Conservation (phyloP, 164 flowering plant genomes). For the Kingdonia uniflora region DNA sequence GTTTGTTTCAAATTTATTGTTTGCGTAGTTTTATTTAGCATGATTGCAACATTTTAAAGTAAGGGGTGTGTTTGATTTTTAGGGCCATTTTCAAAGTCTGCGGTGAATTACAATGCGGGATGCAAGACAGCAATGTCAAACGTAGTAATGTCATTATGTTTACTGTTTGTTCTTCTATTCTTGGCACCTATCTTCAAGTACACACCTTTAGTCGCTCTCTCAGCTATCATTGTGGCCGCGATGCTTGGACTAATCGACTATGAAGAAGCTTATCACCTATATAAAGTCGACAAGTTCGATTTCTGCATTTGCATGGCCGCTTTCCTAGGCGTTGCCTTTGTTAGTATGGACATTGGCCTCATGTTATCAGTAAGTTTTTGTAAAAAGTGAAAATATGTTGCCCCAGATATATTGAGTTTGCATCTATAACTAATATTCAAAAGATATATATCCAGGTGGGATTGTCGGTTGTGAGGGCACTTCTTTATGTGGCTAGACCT, state of each 20-base stretch:
- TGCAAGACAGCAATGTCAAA: slow-evolving; percentile 64
- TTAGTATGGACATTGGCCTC: slow-evolving; percentile 75
- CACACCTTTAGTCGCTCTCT: slow-evolving; percentile 84
- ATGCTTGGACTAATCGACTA: slow-evolving; percentile 79
- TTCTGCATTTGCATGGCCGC: slow-evolving; percentile 67
- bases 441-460: slow-evolving; percentile 32
- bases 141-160: slow-evolving; percentile 52
- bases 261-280: slow-evolving; percentile 40
- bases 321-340: slow-evolving; percentile 60
- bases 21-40: neutral
- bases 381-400: too few relatives aligned
- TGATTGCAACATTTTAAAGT: neutral
- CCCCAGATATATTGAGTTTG: too few relatives aligned
- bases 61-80: slow-evolving; percentile 8
- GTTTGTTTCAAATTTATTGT: neutral
- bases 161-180: slow-evolving; percentile 65
- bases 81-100: slow-evolving; percentile 94
- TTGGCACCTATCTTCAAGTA: slow-evolving; percentile 70
- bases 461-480: slow-evolving; percentile 44
- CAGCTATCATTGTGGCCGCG: slow-evolving; percentile 81
- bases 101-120: slow-evolving; percentile 80
- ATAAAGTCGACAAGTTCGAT: slow-evolving; percentile 74
- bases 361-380: slow-evolving; percentile 43
- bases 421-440: slow-evolving; percentile 1
- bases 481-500: slow-evolving; percentile 73